These are phyloP conservation scores for Murraya paniculata DNA, from an alignment of 345 rosid genomes.

Conservation along the genomic window DNA sequence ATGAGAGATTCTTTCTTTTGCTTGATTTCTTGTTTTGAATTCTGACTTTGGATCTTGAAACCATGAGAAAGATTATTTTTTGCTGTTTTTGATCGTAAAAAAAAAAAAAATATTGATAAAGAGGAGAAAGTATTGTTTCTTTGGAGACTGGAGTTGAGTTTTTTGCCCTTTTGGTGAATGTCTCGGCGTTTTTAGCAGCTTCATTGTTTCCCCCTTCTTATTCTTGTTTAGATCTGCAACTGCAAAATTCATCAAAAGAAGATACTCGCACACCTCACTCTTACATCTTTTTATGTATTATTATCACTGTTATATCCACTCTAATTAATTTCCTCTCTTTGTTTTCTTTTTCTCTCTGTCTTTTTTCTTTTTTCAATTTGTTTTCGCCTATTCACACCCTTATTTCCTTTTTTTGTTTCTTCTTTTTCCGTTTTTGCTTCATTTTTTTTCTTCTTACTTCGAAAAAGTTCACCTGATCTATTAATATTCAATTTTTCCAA, in stretches of 20 bases:
- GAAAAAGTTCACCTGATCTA: constrained; percentile 4
- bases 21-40: constrained; percentile 27
- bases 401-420: constrained; percentile 4
- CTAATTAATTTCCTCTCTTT: constrained; percentile 1
- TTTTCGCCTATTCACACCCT: constrained; percentile 8
- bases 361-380: constrained; percentile 1
- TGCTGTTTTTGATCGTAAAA: constrained; percentile 29
- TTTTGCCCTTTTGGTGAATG: constrained; percentile 70
- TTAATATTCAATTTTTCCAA: constrained; percentile 8
- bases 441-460: constrained; percentile 16
- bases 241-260: constrained; percentile 34
- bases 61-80: background rate
- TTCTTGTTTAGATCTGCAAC: constrained; percentile 72
- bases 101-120: background rate
- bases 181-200: constrained; percentile 65
- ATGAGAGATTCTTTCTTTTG: constrained; percentile 7
- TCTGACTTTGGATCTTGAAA: constrained; percentile 35
- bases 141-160: constrained; percentile 16
- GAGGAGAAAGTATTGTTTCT: constrained; percentile 17
- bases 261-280: background rate
- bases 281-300: background rate
- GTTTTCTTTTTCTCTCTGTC: background rate
- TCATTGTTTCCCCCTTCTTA: constrained; percentile 27
- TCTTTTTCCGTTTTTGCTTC: constrained; percentile 14
- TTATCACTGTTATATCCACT: constrained; percentile 33